phyloP scores from a whole-genome alignment of 2,329 filamentous ascomycete species.

The Orbilia oligospora region DNA sequence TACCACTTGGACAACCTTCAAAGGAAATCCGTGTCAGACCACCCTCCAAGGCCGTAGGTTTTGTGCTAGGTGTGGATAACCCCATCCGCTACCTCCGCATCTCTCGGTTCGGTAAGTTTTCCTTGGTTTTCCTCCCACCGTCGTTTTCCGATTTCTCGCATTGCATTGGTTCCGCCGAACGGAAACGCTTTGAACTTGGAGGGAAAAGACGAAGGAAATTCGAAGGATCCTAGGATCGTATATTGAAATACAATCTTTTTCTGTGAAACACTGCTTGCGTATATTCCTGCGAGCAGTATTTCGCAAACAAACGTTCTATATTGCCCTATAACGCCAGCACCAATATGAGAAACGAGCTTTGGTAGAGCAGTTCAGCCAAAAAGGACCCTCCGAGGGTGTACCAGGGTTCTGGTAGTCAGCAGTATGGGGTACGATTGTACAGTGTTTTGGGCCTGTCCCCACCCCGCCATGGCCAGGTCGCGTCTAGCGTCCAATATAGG shows the following conservation, averaged over 20 bases:
- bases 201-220: background rate
- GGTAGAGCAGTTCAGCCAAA: conserved; percentile 59
- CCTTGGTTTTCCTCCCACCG: conserved; percentile 34
- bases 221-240: conserved; percentile 17
- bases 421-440: conserved; percentile 47
- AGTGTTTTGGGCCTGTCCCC: conserved; percentile 38
- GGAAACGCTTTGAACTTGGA: conserved; percentile 8
- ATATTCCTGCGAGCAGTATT: background rate
- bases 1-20: conserved; percentile 9
- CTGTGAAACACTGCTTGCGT: conserved; percentile 23
- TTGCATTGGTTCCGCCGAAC: background rate
- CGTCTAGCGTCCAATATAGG: conserved; percentile 52
- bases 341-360: conserved; percentile 47
- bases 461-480: conserved; percentile 54
- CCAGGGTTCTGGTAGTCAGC: conserved; percentile 60
- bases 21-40: conserved; percentile 39
- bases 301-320: conserved; percentile 12
- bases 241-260: conserved; percentile 23
- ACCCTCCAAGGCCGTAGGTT: conserved; percentile 35
- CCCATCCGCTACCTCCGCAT: conserved; percentile 56
- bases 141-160: conserved; percentile 20
- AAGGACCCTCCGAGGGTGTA: conserved; percentile 59
- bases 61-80: conserved; percentile 22
- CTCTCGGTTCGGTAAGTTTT: conserved; percentile 36
- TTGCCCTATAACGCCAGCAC: conserved; percentile 36